Percentiles rank a stretch among this genome's conserved stretches.
Conservation (phyloP, 164 flowering plant species). For the Cinnamomum micranthum region DNA sequence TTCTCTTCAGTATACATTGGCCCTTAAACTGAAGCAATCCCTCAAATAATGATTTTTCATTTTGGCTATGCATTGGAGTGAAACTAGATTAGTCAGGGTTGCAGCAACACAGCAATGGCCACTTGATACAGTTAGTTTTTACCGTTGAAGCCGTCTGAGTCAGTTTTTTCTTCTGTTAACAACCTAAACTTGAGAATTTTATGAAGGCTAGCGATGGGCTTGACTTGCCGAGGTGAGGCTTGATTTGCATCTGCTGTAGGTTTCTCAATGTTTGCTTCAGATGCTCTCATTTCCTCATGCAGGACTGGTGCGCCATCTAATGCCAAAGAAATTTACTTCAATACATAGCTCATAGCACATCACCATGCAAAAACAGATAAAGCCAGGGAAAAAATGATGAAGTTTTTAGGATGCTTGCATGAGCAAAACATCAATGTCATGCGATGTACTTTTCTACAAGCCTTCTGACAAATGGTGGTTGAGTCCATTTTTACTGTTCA, state of each 20-base stretch:
- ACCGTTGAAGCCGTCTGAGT: constrained; percentile 10
- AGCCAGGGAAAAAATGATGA: too few species aligned
- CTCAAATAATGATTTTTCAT: too few species aligned
- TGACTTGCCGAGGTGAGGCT: constrained; percentile 46
- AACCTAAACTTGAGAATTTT: constrained; percentile 57
- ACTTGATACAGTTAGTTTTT: background rate
- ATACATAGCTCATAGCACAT: background rate
- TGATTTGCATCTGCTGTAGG: constrained; percentile 42
- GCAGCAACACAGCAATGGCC: background rate
- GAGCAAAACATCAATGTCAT: too few species aligned
- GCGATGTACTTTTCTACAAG: too few species aligned
- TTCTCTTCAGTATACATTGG: too few species aligned
- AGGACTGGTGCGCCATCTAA: constrained; percentile 31
- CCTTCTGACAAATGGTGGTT: too few species aligned
- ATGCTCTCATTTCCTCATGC: constrained; percentile 59
- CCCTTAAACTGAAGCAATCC: too few species aligned
- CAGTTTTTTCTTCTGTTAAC: constrained; percentile 24
- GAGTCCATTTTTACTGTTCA: too few species aligned
- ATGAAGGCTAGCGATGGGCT: constrained; percentile 42
- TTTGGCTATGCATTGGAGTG: too few species aligned
- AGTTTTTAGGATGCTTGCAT: too few species aligned
- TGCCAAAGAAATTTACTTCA: constrained; percentile 21
- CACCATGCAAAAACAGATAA: background rate
- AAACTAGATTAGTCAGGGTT: too few species aligned
- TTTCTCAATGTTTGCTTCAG: constrained; percentile 52